phyloP scores from a whole-genome alignment of 371 early-diverging fungal genomes.

The Rhizopus microsporus region DNA sequence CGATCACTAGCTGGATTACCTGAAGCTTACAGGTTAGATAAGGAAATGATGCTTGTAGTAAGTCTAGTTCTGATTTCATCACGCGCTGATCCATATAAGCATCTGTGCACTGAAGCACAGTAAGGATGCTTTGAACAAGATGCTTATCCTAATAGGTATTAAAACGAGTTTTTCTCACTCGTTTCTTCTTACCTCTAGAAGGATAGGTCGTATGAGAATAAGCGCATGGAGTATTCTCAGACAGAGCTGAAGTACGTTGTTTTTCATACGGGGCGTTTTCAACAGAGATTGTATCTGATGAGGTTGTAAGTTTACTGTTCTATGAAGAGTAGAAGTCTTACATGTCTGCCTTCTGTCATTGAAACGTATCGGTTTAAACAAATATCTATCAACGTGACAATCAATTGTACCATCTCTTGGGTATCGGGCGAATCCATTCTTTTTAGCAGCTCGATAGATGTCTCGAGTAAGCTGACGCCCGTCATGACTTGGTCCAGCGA shows the following conservation, averaged over 20 bases:
- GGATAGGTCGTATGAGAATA: neutral
- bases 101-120: slow-evolving; percentile 30
- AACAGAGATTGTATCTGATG: neutral
- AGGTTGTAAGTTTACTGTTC: too few relatives aligned
- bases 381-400: neutral
- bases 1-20: slow-evolving; percentile 36
- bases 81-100: slow-evolving; percentile 49
- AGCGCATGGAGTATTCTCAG: slow-evolving; percentile 4
- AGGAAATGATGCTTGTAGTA: slow-evolving; percentile 15
- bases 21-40: slow-evolving; percentile 25
- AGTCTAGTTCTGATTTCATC: slow-evolving; percentile 41
- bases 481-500: slow-evolving; percentile 6
- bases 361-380: neutral
- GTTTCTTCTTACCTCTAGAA: slow-evolving; percentile 1
- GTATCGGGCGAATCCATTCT: neutral
- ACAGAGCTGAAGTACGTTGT: slow-evolving; percentile 7
- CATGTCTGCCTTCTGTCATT: neutral
- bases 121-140: slow-evolving; percentile 23
- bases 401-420: neutral
- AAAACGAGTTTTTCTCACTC: too few relatives aligned
- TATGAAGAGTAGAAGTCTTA: too few relatives aligned
- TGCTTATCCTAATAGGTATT: neutral
- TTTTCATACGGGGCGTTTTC: slow-evolving; percentile 6
- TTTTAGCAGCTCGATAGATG: slow-evolving; percentile 1
- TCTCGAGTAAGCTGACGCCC: neutral